phyloP scores from a whole-genome alignment of 352 stramenopile genomes.

The Globisporangium okanoganense region DNA sequence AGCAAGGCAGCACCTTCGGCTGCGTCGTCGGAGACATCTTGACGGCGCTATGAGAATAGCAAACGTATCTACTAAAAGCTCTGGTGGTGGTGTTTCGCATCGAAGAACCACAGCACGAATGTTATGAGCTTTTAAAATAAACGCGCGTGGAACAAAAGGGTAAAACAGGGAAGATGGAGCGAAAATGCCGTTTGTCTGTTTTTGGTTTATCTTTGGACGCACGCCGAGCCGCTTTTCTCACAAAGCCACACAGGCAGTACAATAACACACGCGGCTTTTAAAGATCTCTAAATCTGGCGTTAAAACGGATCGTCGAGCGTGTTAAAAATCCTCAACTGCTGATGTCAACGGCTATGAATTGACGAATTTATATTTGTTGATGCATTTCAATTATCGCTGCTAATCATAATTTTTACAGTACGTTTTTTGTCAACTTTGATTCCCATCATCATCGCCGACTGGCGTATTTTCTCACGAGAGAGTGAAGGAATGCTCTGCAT shows the following conservation, averaged over 20 bases:
- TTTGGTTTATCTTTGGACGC: background rate
- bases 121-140: background rate
- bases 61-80: no score
- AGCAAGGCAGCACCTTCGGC: background rate
- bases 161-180: background rate
- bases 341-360: background rate
- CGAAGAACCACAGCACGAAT: background rate
- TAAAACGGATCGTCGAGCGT: slow-evolving; percentile 9
- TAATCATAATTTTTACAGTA: background rate
- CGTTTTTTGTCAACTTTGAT: background rate
- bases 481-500: background rate
- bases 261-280: background rate
- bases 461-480: slow-evolving; percentile 4
- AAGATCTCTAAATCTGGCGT: background rate
- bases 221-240: background rate
- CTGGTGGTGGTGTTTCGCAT: background rate
- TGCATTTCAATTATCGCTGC: background rate
- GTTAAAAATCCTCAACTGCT: slow-evolving; percentile 1
- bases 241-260: background rate
- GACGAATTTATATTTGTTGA: background rate
- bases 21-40: no score
- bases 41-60: no score
- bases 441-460: background rate
- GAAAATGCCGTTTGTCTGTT: background rate
- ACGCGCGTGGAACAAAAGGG: background rate